Evolutionary conservation across 495 filamentous ascomycete genomes (phyloP), one percentile per base, ranked within the genome.

Genomic region (Penicillium diatomitis): DNA sequence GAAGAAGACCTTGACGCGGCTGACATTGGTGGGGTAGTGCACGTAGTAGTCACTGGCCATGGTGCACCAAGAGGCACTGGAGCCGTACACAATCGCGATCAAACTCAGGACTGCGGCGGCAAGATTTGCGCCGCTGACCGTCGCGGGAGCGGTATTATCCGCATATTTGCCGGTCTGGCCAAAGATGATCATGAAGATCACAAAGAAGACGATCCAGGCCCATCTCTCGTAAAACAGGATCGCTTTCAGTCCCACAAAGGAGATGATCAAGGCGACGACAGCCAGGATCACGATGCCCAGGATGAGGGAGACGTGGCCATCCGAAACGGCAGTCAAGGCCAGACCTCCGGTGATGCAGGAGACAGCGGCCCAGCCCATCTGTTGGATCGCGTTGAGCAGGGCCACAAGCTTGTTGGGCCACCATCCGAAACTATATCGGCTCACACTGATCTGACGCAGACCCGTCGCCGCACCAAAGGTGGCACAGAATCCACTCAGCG

Each of bases 361-460:
- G 30, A 72, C 64, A 10, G 67, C 60, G 0, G 66, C 61, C 58
- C 61, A 68, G n/a, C 63, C 65, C 29, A 61, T 47, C 44, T 64
- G 61, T 41, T 62, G 52, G 27, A 66, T 57, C 9, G 58, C 58
- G 32, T 68, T 68, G 28, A 68, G 44, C 28, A 57, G 37, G 3
- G 64, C 61, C 34, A 61, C 55, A 7, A 68, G 45, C 29, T 58
- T 61, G 8, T 59, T 58, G 0, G 61, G 63, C 39, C 58, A 68
- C 50, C 53, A 66, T 8, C 65, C 65, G n/a, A 68, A 55, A 2
- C 58, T 60, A 47, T 63, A 66, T 46, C 65, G 48, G 20, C 54
- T 53, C 84, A 96, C 65, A 84, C 86, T 30, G 83, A 96, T 64
- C 64, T 96, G 47, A 83, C 91, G 36, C 80, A 91, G 60, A 82